Percentiles rank a stretch among this genome's conserved stretches.
These are phyloP conservation scores for Hordeum marinum DNA, from an alignment of 176 grass and related monocot genomes.

Conservation along the genomic window DNA sequence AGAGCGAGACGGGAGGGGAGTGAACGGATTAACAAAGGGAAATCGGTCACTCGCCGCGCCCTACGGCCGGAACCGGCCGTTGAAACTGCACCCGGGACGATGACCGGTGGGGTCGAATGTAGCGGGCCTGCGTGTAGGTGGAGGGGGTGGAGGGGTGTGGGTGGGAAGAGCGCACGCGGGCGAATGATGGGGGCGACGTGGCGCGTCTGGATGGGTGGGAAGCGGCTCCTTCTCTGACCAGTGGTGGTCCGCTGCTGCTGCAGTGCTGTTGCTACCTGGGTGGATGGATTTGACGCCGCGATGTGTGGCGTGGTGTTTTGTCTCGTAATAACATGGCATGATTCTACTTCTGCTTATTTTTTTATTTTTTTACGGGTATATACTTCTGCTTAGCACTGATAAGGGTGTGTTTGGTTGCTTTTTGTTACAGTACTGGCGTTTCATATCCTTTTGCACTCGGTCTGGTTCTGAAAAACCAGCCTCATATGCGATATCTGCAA, in stretches of 20 bases:
- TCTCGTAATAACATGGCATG: too few species aligned
- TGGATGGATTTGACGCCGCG: background rate
- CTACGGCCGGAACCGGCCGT: background rate
- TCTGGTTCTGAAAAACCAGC: too few species aligned
- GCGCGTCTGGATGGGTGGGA: background rate
- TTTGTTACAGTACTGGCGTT: too few species aligned
- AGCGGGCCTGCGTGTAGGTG: accelerated
- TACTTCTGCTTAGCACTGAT: too few species aligned
- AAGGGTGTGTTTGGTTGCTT: too few species aligned
- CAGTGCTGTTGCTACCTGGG: background rate
- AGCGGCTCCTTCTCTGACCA: background rate
- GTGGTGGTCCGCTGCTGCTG: background rate
- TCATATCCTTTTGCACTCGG: too few species aligned
- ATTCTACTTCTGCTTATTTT: too few species aligned
- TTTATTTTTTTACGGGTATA: too few species aligned
- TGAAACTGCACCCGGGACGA: background rate
- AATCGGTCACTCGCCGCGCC: background rate
- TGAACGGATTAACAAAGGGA: background rate
- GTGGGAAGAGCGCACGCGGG: background rate
- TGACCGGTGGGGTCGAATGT: accelerated
- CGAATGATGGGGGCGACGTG: background rate
- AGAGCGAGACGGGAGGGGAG: slow-evolving; percentile 1
- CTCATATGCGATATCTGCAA: too few species aligned
- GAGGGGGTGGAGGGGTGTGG: accelerated
- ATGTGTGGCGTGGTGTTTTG: too few species aligned